Base-by-base conservation (phyloP, 2,329 filamentous ascomycete species). In the Nemania sp. region DNA sequence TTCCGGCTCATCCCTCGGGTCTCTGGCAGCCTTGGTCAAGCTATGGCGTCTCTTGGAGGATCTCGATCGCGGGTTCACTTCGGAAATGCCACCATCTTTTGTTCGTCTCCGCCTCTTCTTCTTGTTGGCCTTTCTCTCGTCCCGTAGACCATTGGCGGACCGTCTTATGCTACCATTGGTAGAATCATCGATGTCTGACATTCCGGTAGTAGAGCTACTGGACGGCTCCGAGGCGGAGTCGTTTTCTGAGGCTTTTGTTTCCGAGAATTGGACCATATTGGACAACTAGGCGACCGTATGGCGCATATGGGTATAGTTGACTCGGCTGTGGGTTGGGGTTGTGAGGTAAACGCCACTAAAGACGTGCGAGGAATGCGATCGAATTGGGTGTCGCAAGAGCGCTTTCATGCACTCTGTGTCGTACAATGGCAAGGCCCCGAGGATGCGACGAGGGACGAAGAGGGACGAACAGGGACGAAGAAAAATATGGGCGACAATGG, bases 1-100 rank as follows among this genome's bases (percentile, higher is more conserved):
- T 2, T 79, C 75, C 1, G 84, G 84, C 73, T 87, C 83, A 74
- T 90, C 88, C 66, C 86, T 82, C 18, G 87, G 86, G 74, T 90
- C 88, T 67, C 88, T 82, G n/a, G 87, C 87, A 3, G 88, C 86
- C 72, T 89, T 89, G 80, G 85, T 87, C 64, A 89, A 75, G 77
- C 87, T 89, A 49, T 83, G 82, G 65, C 84, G 82, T 55, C 87
- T 82, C 77, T 84, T 81, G 24, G 76, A 73, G 8, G 77, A 75
- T 29, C 71, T 72, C 3, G 72, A 61, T 27, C 73, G 72, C 62
- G 77, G 74, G 38, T 80, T 77, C 54, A 78, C 70, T 62, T 82
- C 79, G n/a, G 70, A 74, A 43, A 70, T 71, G 8, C 73, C 76
- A 11, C 70, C 74, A 61, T 78, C 77, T 29, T 72, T 76, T 3